A percentile compares a stretch with the other conserved stretches of the same genome.
Evolutionary conservation across 805 yeast genomes (phyloP).

Genomic region (Pichia sporocuriosa): DNA sequence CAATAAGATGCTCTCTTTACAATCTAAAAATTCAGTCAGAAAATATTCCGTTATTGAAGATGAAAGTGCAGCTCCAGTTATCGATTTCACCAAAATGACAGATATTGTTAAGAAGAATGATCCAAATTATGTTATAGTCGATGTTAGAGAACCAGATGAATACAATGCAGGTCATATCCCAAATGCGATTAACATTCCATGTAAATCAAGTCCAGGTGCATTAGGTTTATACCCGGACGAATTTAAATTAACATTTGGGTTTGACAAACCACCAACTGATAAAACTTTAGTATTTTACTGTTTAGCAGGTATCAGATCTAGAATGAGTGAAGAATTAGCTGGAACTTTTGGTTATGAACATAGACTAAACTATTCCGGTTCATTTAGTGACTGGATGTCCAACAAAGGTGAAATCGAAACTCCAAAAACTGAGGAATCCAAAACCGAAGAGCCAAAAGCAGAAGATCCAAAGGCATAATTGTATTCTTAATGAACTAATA

Average conservation of each 20-base stretch:
- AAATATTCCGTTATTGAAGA: slow-evolving; percentile 26
- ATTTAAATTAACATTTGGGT: slow-evolving; percentile 74
- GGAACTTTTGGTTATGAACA: slow-evolving; percentile 79
- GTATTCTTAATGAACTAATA: no score
- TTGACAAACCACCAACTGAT: slow-evolving; percentile 65
- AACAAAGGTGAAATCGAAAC: slow-evolving; percentile 31
- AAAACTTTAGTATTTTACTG: slow-evolving; percentile 85
- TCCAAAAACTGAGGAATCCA: slow-evolving; percentile 1
- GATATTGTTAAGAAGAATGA: slow-evolving; percentile 38
- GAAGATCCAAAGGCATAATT: no score
- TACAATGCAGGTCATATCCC: slow-evolving; percentile 69
- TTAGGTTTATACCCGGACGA: slow-evolving; percentile 72
- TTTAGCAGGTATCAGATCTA: slow-evolving; percentile 84
- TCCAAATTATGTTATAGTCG: slow-evolving; percentile 57
- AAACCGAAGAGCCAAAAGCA: background rate
- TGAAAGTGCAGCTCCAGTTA: slow-evolving; percentile 27
- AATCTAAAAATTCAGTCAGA: background rate
- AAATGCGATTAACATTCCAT: slow-evolving; percentile 79
- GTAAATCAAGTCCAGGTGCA: slow-evolving; percentile 89
- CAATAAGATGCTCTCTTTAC: background rate
- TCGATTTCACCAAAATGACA: slow-evolving; percentile 29
- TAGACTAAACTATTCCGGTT: slow-evolving; percentile 82
- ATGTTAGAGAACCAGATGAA: slow-evolving; percentile 91
- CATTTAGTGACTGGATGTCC: slow-evolving; percentile 76
- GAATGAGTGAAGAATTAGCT: slow-evolving; percentile 88